These are phyloP conservation scores for Dimargaris cristalligena DNA, from an alignment of 192 early-diverging fungal species.

Conservation along the genomic window DNA sequence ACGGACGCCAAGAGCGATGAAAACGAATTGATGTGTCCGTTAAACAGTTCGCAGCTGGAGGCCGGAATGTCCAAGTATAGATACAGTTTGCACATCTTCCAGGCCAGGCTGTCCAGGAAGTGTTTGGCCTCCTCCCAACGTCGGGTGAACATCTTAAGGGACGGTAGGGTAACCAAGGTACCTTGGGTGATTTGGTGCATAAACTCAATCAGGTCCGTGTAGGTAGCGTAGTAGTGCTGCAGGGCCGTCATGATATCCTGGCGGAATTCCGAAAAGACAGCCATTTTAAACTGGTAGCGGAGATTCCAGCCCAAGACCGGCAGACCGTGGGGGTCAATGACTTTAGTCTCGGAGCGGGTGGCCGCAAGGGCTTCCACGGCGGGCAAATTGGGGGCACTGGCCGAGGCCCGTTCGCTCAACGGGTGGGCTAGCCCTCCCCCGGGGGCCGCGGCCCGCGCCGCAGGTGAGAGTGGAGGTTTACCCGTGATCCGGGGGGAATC, in stretches of 20 bases:
- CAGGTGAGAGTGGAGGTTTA: background rate
- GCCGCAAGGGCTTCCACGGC: background rate
- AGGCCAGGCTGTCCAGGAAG: background rate
- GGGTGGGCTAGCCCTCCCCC: conserved; percentile 21
- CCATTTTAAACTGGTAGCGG: conserved; percentile 67
- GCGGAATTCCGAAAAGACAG: conserved; percentile 39
- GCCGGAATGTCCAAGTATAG: conserved; percentile 49
- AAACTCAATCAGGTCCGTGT: conserved; percentile 1
- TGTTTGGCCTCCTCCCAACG: background rate
- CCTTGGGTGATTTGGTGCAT: background rate
- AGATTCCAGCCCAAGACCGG: conserved; percentile 44
- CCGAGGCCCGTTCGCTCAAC: conserved; percentile 22
- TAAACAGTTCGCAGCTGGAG: conserved; percentile 47
- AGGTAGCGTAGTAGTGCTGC: conserved; percentile 16
- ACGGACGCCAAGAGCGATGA: conserved; percentile 36
- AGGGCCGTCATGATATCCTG: conserved; percentile 40
- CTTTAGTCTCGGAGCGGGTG: background rate
- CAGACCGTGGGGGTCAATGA: background rate
- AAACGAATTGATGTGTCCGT: conserved; percentile 47
- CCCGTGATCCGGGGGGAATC: conserved; percentile 13
- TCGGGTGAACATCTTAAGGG: background rate
- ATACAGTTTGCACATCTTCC: conserved; percentile 58
- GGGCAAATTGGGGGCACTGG: background rate
- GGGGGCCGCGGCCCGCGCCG: conserved; percentile 12
- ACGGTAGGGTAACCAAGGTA: background rate